Base-by-base conservation (phyloP, 2,329 filamentous ascomycete genomes). In the Apiospora phragmitis region DNA sequence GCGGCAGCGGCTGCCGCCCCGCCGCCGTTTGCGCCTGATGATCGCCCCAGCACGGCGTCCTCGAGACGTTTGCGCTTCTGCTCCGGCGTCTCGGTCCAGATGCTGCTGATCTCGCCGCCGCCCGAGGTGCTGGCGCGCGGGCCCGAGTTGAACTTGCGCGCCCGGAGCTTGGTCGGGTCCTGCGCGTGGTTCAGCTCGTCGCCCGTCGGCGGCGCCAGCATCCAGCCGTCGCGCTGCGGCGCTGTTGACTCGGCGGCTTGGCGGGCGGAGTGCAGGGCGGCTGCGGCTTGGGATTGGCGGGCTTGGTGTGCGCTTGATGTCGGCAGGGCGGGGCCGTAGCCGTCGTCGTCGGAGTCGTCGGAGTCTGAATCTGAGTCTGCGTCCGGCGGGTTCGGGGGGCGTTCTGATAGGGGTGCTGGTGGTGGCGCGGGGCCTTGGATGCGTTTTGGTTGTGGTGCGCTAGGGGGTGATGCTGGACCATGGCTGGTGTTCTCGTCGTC, bases 31-130 rank as follows among this genome's bases (percentile, higher is more conserved):
- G 66, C n/a, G 70, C 83, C 82, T 24, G 83, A 83, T 24, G 83
- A 83, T 3, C 95, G 89, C 0, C 95, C 95, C 75, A 98, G 88
- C 14, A 97, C 92, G 69, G 96, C 90, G 79, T 97, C 91, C 75
- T 92, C 91, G 29, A 98, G 82, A 49, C 94, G 88, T 80, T 92
- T 91, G 71, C 93, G 89, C 80, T 97, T 97, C 81, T 98, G 89
- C 79, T 95, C 93, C 0, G 94, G 93, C 11, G 94, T 97, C 81
- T 98, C 95, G 0, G 94, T 95, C 95, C 95, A 98, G 59, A 95
- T 90, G 29, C 89, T 90, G 77, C 89, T 88, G 65, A 94, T 86
- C 16, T 87, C 86, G 38, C 76, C 74, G 11, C 77, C 79, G 5
- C 79, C 81, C 79, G 62, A 0, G 76, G 74, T 75, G 2, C 73